Conservation (phyloP, 495 filamentous ascomycete species). For the Diplogelasinospora grovesii region DNA sequence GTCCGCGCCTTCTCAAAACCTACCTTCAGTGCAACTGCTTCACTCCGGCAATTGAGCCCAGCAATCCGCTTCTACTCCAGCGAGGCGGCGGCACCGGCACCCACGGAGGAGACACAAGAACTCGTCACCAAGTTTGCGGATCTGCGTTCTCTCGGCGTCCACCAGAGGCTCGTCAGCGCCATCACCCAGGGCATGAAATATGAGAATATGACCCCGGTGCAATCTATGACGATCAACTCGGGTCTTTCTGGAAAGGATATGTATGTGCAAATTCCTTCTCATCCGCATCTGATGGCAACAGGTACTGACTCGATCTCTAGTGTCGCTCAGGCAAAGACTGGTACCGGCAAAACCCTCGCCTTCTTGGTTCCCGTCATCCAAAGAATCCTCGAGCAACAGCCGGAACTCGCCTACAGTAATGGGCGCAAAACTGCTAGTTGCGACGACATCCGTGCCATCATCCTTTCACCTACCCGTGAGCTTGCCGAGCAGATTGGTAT, state of each 20-base stretch:
- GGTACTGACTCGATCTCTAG: slow-evolving; percentile 36
- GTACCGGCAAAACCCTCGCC: slow-evolving; percentile 81
- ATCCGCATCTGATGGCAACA: slow-evolving; percentile 8
- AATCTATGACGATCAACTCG: slow-evolving; percentile 70
- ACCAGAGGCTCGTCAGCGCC: slow-evolving; percentile 56
- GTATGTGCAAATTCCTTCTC: slow-evolving; percentile 45
- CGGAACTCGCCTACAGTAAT: slow-evolving; percentile 35
- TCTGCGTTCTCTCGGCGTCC: slow-evolving; percentile 54
- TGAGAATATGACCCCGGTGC: slow-evolving; percentile 89
- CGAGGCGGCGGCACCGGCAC: slow-evolving; percentile 28
- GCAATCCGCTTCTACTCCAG: slow-evolving; percentile 36
- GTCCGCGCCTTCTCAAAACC: slow-evolving; percentile 11
- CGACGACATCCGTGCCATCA: slow-evolving; percentile 75
- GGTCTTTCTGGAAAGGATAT: slow-evolving; percentile 74
- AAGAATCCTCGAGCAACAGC: slow-evolving; percentile 57
- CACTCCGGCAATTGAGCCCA: too few relatives aligned
- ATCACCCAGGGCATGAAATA: slow-evolving; percentile 70
- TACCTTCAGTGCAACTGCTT: slow-evolving; percentile 8
- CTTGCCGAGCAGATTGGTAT: slow-evolving; percentile 88
- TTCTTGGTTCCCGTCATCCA: slow-evolving; percentile 75
- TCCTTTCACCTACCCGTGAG: slow-evolving; percentile 92
- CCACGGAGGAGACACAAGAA: too few relatives aligned
- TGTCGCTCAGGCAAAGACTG: slow-evolving; percentile 81
- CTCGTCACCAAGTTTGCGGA: slow-evolving; percentile 63
- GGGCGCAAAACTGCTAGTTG: slow-evolving; percentile 29